phyloP scores from a whole-genome alignment of 2,329 filamentous ascomycete genomes.

The Cercospora sesami region DNA sequence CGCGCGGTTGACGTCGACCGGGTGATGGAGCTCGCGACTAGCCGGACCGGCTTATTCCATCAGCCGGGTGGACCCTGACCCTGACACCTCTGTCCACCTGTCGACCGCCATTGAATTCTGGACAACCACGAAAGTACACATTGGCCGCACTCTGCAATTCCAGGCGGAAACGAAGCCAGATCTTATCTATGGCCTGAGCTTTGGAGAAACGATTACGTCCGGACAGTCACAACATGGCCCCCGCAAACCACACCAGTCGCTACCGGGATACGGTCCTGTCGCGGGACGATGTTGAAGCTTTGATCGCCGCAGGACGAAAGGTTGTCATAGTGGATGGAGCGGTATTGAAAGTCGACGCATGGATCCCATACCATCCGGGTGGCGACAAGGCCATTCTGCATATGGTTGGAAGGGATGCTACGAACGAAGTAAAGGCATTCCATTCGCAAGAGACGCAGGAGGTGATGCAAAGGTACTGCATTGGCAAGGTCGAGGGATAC shows the following conservation, averaged over 20 bases:
- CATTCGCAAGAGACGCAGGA: conserved; percentile 76
- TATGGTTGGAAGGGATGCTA: conserved; percentile 72
- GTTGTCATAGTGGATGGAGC: conserved; percentile 78
- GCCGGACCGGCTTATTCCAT: background rate
- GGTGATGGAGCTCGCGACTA: background rate
- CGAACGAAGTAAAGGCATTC: conserved; percentile 92
- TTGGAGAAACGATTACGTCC: background rate
- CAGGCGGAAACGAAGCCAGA: background rate
- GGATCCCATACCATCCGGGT: conserved; percentile 86
- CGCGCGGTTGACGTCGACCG: conserved; percentile 6
- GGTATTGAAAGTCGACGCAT: conserved; percentile 84
- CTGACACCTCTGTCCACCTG: background rate
- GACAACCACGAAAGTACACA: background rate
- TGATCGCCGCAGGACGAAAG: conserved; percentile 78
- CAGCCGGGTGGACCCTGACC: background rate
- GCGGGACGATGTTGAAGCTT: conserved; percentile 61
- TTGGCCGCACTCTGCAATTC: background rate
- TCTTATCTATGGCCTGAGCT: background rate
- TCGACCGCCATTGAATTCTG: conserved; percentile 1
- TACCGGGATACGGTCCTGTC: conserved; percentile 32
- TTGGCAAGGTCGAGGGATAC: conserved; percentile 74
- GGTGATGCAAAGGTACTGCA: conserved; percentile 78
- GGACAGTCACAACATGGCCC: conserved; percentile 20
- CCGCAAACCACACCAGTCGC: conserved; percentile 21
- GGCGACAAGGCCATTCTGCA: conserved; percentile 88